These are phyloP conservation scores for Austroboletus novae-zelandiae DNA, from an alignment of 1,284 basidiomycete species.

Conservation along the genomic window DNA sequence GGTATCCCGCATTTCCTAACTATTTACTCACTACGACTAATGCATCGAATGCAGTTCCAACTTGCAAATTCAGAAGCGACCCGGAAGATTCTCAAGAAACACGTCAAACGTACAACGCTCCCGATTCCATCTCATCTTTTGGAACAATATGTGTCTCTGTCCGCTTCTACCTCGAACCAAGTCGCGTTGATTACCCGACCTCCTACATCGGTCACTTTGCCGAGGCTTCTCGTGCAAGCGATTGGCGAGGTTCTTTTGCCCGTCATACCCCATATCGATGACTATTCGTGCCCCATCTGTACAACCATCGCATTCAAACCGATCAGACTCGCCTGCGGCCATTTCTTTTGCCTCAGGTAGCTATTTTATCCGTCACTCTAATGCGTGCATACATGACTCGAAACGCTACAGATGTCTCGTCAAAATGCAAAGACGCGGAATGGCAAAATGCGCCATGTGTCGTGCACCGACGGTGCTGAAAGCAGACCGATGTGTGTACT, in stretches of 20 bases:
- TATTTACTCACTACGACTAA: background rate
- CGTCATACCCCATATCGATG: constrained; percentile 80
- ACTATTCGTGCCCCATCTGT: constrained; percentile 76
- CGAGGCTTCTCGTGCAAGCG: constrained; percentile 81
- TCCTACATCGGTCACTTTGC: constrained; percentile 49
- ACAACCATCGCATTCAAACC: constrained; percentile 86
- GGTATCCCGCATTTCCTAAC: constrained; percentile 36
- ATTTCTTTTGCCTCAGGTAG: constrained; percentile 87
- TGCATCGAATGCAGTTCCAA: constrained; percentile 55
- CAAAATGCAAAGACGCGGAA: constrained; percentile 88
- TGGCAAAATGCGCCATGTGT: constrained; percentile 86
- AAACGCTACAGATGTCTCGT: constrained; percentile 65
- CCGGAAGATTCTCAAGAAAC: constrained; percentile 92
- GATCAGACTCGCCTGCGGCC: constrained; percentile 80
- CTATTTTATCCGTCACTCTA: background rate
- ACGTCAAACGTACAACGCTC: constrained; percentile 82
- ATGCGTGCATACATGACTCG: background rate
- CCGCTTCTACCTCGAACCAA: constrained; percentile 14
- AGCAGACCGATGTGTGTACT: constrained; percentile 61
- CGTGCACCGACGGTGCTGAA: constrained; percentile 71
- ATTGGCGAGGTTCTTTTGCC: constrained; percentile 85
- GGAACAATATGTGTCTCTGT: constrained; percentile 10
- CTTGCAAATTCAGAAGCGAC: constrained; percentile 86
- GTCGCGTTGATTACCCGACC: constrained; percentile 22
- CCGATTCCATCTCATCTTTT: constrained; percentile 40